Conservation (phyloP, 257 asterid species). For the Solanum rostratum region DNA sequence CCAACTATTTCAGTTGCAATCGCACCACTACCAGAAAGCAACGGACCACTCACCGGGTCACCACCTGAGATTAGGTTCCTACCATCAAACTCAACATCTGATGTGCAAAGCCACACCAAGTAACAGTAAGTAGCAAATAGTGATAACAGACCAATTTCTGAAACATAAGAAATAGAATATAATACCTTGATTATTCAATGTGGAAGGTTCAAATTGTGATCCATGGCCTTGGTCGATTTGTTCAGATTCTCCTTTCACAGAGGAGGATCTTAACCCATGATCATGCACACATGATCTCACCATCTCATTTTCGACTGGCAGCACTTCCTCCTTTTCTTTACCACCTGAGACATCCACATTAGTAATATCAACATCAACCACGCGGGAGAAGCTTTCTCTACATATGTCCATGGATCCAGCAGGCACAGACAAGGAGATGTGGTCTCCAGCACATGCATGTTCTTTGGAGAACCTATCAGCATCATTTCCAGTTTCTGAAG, state of each 20-base stretch:
- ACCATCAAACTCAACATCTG: slow-evolving; percentile 29
- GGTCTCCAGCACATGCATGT: slow-evolving; percentile 17
- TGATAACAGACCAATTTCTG: neutral
- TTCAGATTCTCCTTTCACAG: neutral
- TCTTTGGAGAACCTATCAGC: slow-evolving; percentile 15
- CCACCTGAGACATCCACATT: slow-evolving; percentile 16
- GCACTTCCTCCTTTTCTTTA: slow-evolving; percentile 8
- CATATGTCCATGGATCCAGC: slow-evolving; percentile 22
- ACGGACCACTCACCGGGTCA: neutral
- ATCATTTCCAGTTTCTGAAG: slow-evolving; percentile 14
- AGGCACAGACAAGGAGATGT: slow-evolving; percentile 12
- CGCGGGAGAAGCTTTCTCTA: slow-evolving; percentile 10
- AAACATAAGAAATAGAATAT: neutral
- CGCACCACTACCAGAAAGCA: neutral
- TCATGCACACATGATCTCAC: neutral
- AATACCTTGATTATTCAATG: slow-evolving; percentile 26
- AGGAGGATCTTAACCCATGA: neutral
- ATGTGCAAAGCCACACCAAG: slow-evolving; percentile 22
- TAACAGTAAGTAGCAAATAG: neutral
- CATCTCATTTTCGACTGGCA: slow-evolving; percentile 9
- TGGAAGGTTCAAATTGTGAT: slow-evolving; percentile 16
- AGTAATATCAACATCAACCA: slow-evolving; percentile 14
- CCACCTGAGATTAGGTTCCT: slow-evolving; percentile 14
- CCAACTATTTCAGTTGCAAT: slow-evolving; percentile 6
- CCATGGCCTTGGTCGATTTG: slow-evolving; percentile 17